These are phyloP conservation scores for Dalbergia oliveri DNA, from an alignment of 306 rosid genomes.

Conservation along the genomic window DNA sequence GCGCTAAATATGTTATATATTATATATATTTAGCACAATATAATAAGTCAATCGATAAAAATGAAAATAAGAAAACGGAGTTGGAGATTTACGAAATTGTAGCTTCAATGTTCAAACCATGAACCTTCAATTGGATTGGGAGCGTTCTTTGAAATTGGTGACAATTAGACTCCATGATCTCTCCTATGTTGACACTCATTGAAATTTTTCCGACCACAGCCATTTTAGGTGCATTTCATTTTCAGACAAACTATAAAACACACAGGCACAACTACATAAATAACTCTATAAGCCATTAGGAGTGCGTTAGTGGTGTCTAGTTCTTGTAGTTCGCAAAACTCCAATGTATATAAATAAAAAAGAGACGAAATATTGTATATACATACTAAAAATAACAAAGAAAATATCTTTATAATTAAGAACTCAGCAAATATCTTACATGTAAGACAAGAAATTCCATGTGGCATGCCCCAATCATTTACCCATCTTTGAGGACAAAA, in stretches of 20 bases:
- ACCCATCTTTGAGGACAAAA: constrained; percentile 33
- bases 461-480: constrained; percentile 25
- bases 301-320: too few relatives aligned
- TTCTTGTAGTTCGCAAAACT: too few relatives aligned
- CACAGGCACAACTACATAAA: background rate
- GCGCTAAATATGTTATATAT: too few relatives aligned
- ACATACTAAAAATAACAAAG: too few relatives aligned
- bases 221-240: constrained; percentile 32
- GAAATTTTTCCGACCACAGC: constrained; percentile 61
- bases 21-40: too few relatives aligned
- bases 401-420: too few relatives aligned
- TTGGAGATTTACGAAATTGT: constrained; percentile 57
- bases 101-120: constrained; percentile 58
- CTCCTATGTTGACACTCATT: constrained; percentile 51
- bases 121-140: constrained; percentile 58
- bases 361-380: too few relatives aligned
- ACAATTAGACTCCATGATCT: constrained; percentile 34
- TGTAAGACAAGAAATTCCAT: constrained; percentile 58
- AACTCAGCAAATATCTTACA: constrained; percentile 46
- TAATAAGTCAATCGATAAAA: too few relatives aligned
- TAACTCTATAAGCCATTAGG: too few relatives aligned
- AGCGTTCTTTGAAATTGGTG: constrained; percentile 53
- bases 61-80: background rate
- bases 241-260: too few relatives aligned
- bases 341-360: too few relatives aligned